Evolutionary conservation across 208 protist species (phyloP), one percentile per base, ranked within the genome.

Genomic region (Naegleria gruberi): DNA sequence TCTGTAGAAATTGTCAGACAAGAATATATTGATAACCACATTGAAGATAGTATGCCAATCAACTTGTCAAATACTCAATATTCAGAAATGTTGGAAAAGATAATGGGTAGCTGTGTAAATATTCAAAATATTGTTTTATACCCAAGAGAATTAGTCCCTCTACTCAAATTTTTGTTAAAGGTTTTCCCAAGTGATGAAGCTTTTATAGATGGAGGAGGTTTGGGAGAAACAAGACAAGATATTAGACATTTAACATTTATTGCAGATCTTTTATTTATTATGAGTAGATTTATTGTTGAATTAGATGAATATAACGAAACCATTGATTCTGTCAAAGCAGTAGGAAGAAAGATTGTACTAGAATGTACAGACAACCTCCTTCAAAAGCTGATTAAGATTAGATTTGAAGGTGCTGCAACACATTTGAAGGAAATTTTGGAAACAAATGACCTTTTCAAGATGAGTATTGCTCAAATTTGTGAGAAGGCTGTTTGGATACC

Each of bases 181-280:
- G 2, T 86, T 6, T 86, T 86, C 41, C 82, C 82, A 15, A 42
- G 30, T 4, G 19, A 42, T 30, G 82, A 86, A 47, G 82, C 43
- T 23, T 86, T 47, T n/a, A 46, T 44, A 17, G 4, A 1, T 30
- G 30, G 30, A 30, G 51, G 51, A 23, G 51, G 51, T 65, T 23
- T 65, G 30, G 82, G 82, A 42, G 82, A 42, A 0, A 86, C 82
- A 34, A 40, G 41, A 37, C 82, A 86, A 86, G 82, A 86, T 15
- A 86, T 86, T 86, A 42, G 82, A 46, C 82, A 86, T 86, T 86
- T 86, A n/a, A 86, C 82, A 86, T 86, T 86, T 86, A 86, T 86
- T 46, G 82, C 82, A 17, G 82, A 86, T 30, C 41, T 86, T 45
- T 86, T 86, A n/a, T 86, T 86, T 46, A 86, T 86, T 12, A 46